These are phyloP conservation scores for Paraconiothyrium sp. DNA, from an alignment of 2,329 filamentous ascomycete species.

Conservation along the genomic window DNA sequence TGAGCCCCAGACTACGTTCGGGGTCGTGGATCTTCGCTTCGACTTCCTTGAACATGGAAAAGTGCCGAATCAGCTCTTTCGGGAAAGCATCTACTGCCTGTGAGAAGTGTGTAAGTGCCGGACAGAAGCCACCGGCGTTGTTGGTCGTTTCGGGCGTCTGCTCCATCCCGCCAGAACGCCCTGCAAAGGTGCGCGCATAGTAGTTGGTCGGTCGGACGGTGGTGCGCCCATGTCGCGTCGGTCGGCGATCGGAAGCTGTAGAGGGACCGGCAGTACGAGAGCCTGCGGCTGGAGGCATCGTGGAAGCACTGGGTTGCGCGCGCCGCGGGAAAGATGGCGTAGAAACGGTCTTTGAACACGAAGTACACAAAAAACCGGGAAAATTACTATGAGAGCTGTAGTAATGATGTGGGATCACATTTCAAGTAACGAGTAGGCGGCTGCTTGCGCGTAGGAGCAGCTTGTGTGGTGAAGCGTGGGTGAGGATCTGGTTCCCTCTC, in stretches of 20 bases:
- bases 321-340: conserved; percentile 24
- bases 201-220: conserved; percentile 60
- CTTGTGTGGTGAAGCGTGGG: conserved; percentile 26
- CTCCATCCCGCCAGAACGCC: conserved; percentile 49
- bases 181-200: conserved; percentile 60
- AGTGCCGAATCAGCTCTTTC: conserved; percentile 94
- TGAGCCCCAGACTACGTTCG: conserved; percentile 80
- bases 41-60: conserved; percentile 95
- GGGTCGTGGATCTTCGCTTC: conserved; percentile 95
- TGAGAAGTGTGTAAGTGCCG: conserved; percentile 79
- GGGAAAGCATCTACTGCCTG: conserved; percentile 92
- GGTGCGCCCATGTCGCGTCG: conserved; percentile 58
- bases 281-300: conserved; percentile 48
- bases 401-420: conserved; percentile 39
- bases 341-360: conserved; percentile 27
- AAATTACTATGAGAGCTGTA: conserved; percentile 26
- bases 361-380: conserved; percentile 26
- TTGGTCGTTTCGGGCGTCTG: conserved; percentile 49
- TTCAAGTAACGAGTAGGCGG: conserved; percentile 32
- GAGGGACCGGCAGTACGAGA: conserved; percentile 37
- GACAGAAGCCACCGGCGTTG: conserved; percentile 65
- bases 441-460: conserved; percentile 33
- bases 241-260: conserved; percentile 40
- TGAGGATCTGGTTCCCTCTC: conserved; percentile 17
- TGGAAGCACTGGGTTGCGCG: conserved; percentile 32